Percentiles rank a stretch among this genome's conserved stretches.
phyloP scores from a whole-genome alignment of 345 rosid species.

The Pugionium dolabratum region DNA sequence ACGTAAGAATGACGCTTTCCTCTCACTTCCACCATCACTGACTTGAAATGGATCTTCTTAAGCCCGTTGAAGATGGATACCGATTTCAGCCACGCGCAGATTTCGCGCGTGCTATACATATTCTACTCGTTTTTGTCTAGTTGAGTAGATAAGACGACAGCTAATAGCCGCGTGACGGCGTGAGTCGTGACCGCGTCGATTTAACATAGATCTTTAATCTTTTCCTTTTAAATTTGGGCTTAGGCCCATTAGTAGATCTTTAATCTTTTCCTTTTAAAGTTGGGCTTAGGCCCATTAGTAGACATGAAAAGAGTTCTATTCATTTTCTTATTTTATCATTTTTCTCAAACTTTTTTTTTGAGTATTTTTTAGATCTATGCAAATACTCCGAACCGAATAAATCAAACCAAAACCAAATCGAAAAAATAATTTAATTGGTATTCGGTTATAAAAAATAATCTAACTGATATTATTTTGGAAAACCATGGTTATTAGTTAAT shows the following conservation, averaged over 20 bases:
- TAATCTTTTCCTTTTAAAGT: too few relatives aligned
- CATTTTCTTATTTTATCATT: too few relatives aligned
- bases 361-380: too few relatives aligned
- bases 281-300: too few relatives aligned
- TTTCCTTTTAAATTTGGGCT: background rate
- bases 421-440: too few relatives aligned
- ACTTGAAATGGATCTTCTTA: conserved; percentile 34
- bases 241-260: conserved; percentile 1
- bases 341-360: too few relatives aligned
- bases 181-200: background rate
- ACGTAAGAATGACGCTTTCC: background rate
- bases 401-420: too few relatives aligned
- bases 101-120: conserved; percentile 16
- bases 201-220: conserved; percentile 5
- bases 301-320: too few relatives aligned
- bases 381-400: too few relatives aligned
- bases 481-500: too few relatives aligned
- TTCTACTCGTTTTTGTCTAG: background rate
- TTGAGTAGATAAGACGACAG: conserved; percentile 17
- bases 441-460: too few relatives aligned
- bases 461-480: too few relatives aligned
- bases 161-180: conserved; percentile 19
- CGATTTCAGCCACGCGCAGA: conserved; percentile 19
- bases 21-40: conserved; percentile 36
- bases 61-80: conserved; percentile 38